Evolutionary conservation across 495 filamentous ascomycete species (phyloP), one percentile per base, ranked within the genome.

Genomic region (Copromyces sp.): DNA sequence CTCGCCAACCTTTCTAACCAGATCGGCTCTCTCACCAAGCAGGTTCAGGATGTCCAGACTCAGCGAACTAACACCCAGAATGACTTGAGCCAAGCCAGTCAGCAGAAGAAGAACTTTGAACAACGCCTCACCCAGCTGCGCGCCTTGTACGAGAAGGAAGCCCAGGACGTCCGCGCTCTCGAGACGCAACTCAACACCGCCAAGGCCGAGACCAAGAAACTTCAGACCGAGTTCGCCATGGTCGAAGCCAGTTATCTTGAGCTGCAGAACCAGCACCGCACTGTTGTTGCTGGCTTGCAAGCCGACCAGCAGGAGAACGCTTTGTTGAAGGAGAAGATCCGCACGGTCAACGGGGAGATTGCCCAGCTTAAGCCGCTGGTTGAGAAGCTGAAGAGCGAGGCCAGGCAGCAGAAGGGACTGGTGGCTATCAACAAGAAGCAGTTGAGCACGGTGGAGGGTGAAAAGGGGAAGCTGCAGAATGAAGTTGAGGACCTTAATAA

Each of bases 391-490:
- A 91, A 93, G 78, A 91, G 89, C 12, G 93, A 95, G 74, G 93
- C 94, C 45, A 89, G 95, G 29, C 95, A 97, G 78, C 94, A 98
- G 82, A 97, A 96, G 81, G 95, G 95, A 11, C 82, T 97, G 59
- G 95, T 96, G 61, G 93, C 96, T 5, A 98, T 99, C 82, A 97
- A 96, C 83, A 98, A 96, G 83, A 98, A 99, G 83, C 95, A 99
- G 82, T 85, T 98, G 68, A 87, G 91, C 42, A 97, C 95, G 2
- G 90, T 90, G 73, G 96, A 99, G 80, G 87, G 85, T 39, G 95
- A 98, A 77, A 87, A 91, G 17, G 94, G 97, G 53, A 95, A 92
- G 81, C 79, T 95, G 45, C 93, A 94, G 81, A 81, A 81, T 9
- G 94, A 97, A 75, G 90, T 92, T 45, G 90, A 91, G 39, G 88